These are phyloP conservation scores for Paraurostyla sp. DNA, from an alignment of 73 alveolate species.

Conservation along the genomic window DNA sequence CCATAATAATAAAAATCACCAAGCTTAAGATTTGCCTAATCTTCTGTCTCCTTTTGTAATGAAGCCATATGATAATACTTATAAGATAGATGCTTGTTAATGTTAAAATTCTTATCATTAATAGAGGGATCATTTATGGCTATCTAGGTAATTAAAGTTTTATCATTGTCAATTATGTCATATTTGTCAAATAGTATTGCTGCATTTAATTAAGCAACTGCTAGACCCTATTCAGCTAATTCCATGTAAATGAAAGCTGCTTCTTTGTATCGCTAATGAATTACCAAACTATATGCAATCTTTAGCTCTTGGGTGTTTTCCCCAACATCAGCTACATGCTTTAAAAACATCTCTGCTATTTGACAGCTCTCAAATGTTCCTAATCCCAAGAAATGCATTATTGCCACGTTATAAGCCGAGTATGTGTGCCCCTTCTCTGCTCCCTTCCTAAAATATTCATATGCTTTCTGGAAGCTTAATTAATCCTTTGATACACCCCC, in stretches of 20 bases:
- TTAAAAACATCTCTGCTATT: slow-evolving; percentile 35
- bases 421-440: slow-evolving; percentile 67
- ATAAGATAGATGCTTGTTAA: slow-evolving; percentile 37
- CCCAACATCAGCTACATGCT: slow-evolving; percentile 67
- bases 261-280: slow-evolving; percentile 18
- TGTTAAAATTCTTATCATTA: slow-evolving; percentile 8
- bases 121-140: background rate
- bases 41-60: slow-evolving; percentile 14
- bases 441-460: slow-evolving; percentile 35
- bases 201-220: slow-evolving; percentile 54
- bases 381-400: slow-evolving; percentile 65
- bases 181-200: slow-evolving; percentile 58
- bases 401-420: slow-evolving; percentile 53
- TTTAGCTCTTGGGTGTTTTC: slow-evolving; percentile 2
- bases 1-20: slow-evolving; percentile 57
- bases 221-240: slow-evolving; percentile 55
- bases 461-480: slow-evolving; percentile 53
- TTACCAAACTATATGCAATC: slow-evolving; percentile 35
- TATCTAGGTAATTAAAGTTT: background rate
- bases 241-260: slow-evolving; percentile 55
- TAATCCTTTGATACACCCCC: background rate
- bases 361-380: slow-evolving; percentile 64
- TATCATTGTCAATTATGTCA: slow-evolving; percentile 36
- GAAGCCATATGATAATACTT: slow-evolving; percentile 37
- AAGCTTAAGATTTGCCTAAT: slow-evolving; percentile 50